These are phyloP conservation scores for Citrullus colocynthis DNA, from an alignment of 306 rosid species.

Conservation along the genomic window DNA sequence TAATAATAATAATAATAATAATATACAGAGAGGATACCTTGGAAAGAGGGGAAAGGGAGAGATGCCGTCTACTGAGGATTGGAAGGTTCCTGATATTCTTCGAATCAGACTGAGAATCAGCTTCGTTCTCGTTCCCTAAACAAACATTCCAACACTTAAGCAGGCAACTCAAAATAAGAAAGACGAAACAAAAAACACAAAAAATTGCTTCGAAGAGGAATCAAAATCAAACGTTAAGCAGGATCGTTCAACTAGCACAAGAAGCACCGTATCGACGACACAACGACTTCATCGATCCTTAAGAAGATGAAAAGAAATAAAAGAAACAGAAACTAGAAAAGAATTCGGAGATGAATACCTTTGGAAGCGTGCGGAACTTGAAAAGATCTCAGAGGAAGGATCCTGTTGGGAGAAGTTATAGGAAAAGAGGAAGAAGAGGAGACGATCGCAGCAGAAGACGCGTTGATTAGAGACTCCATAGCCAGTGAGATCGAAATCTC, in stretches of 20 bases:
- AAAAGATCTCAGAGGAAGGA: background rate
- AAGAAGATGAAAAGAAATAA: too few relatives aligned
- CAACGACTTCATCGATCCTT: background rate
- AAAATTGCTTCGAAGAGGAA: background rate
- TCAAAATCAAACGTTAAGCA: background rate
- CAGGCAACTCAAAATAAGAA: slow-evolving; percentile 1
- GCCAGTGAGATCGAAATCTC: background rate
- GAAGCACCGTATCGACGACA: background rate
- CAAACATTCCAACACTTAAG: background rate
- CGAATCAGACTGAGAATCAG: slow-evolving; percentile 4
- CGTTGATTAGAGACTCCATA: slow-evolving; percentile 5
- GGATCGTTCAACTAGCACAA: background rate
- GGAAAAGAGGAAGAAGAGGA: slow-evolving; percentile 6
- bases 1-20: background rate
- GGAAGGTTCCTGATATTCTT: slow-evolving; percentile 7
- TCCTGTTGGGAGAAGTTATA: background rate
- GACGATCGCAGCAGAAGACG: slow-evolving; percentile 3
- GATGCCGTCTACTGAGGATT: background rate
- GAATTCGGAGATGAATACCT: background rate
- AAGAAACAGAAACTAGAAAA: background rate
- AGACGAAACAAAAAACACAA: background rate
- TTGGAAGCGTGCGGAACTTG: slow-evolving; percentile 3
- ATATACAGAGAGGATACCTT: slow-evolving; percentile 1
- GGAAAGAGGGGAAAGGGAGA: slow-evolving; percentile 7
- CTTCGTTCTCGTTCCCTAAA: background rate